A percentile compares a stretch with the other conserved stretches of the same genome.
Evolutionary conservation across 495 filamentous ascomycete genomes (phyloP).

Genomic region (Aspergillus nidulans): DNA sequence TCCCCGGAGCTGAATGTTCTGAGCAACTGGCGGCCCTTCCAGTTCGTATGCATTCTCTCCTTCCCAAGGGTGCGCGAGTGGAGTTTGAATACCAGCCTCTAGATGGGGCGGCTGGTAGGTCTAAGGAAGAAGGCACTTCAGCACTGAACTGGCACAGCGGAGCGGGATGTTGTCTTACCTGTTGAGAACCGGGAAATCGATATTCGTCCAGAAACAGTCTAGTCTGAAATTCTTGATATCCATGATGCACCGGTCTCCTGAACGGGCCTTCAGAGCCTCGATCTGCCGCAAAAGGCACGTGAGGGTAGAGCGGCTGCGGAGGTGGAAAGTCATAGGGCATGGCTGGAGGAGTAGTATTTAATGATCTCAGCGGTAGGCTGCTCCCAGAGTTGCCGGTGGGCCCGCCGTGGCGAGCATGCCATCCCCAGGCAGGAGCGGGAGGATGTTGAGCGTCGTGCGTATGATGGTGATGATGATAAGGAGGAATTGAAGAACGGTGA

Average conservation of each 20-base stretch:
- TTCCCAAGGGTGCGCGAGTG: background rate
- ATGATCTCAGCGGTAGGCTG: background rate
- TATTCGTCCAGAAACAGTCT: slow-evolving; percentile 16
- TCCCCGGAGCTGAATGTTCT: slow-evolving; percentile 11
- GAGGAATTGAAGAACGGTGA: background rate
- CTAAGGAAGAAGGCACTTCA: background rate
- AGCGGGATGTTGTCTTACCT: slow-evolving; percentile 7
- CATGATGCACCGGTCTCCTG: background rate
- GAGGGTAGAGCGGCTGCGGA: background rate
- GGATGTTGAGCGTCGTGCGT: background rate
- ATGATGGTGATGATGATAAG: background rate
- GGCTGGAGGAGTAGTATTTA: background rate
- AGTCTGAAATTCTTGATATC: slow-evolving; percentile 2
- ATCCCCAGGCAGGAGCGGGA: background rate
- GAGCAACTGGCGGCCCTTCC: background rate
- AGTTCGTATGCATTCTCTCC: background rate
- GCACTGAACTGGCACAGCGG: background rate
- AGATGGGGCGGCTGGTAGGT: slow-evolving; percentile 6
- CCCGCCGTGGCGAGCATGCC: background rate
- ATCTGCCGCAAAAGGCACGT: background rate
- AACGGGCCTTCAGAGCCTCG: background rate
- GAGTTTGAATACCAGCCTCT: background rate
- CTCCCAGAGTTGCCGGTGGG: background rate
- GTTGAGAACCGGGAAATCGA: slow-evolving; percentile 14
- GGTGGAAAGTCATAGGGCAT: background rate